phyloP scores from a whole-genome alignment of 176 grass and related monocot species.

The Echinochloa phyllopogon region DNA sequence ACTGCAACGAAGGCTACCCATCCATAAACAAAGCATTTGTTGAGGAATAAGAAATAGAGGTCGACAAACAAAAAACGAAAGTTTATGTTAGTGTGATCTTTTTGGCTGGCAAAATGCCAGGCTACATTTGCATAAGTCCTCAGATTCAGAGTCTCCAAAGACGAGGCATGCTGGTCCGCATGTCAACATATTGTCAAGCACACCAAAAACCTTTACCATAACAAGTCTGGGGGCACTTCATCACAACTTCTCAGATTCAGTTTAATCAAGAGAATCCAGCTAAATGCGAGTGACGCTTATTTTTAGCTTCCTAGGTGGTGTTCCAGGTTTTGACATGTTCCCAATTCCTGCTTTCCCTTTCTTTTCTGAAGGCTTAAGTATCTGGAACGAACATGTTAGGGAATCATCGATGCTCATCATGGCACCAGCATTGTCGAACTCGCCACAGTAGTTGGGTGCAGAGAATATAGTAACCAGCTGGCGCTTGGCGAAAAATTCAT shows the following conservation, averaged over 20 bases:
- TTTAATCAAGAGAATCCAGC: slow-evolving; percentile 2
- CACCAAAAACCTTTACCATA: slow-evolving; percentile 29
- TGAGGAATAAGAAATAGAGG: slow-evolving; percentile 1
- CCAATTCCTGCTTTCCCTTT: slow-evolving; percentile 62
- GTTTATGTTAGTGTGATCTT: slow-evolving; percentile 28
- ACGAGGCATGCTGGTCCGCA: background rate
- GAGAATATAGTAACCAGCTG: slow-evolving; percentile 89
- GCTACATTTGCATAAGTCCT: slow-evolving; percentile 34
- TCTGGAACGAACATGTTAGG: slow-evolving; percentile 79
- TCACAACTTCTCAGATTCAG: slow-evolving; percentile 29
- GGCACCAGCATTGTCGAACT: slow-evolving; percentile 82
- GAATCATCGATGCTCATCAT: slow-evolving; percentile 82
- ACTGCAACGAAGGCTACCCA: background rate
- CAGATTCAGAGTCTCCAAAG: slow-evolving; percentile 8
- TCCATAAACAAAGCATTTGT: slow-evolving; percentile 23
- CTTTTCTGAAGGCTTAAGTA: slow-evolving; percentile 79
- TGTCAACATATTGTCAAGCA: slow-evolving; percentile 29
- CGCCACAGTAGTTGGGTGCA: slow-evolving; percentile 86
- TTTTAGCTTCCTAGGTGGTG: slow-evolving; percentile 71
- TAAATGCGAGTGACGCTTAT: slow-evolving; percentile 46
- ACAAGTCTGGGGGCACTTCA: slow-evolving; percentile 42
- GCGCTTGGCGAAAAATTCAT: slow-evolving; percentile 78
- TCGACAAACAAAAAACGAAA: background rate
- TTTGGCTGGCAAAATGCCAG: slow-evolving; percentile 21
- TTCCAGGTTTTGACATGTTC: slow-evolving; percentile 61